Base-by-base conservation (phyloP, 179 eudicot species). In the Camellia oleifera region DNA sequence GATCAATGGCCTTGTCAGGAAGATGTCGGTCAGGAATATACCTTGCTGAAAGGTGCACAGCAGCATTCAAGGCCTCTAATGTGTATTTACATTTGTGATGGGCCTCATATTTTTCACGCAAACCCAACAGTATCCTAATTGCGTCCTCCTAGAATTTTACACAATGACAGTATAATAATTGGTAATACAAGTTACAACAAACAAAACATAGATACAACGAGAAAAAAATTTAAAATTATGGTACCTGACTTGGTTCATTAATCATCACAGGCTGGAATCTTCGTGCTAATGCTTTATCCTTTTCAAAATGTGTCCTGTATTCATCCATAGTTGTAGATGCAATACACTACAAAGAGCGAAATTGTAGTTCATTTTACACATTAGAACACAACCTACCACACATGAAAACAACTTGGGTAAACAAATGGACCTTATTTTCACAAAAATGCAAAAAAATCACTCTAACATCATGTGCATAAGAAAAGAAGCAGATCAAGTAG, bases 1-100 rank as follows among this genome's bases (percentile, higher is more conserved):
- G 92, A 86, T 89, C 92, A 78, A 89, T 89, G 57, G 92, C 92
- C 85, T 89, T 89, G 81, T 89, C 92, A 26, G 92, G 92, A 83
- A 89, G 90, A 81, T 89, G 78, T 63, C 92, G 79, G 74, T 89
- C 92, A 42, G 92, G 85, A 75, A 89, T 89, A 79, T 88, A 89
- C 82, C 89, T 88, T 10, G 87, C 85, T 60, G 92, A 88, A 11
- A 89, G 83, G 45, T 86, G 65, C 57, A 89, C 92, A 54, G 92
- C 92, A 69, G 92, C 90, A 84, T 86, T 86, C 54, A 89, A 65
- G 72, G 92, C 92, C 83, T 89, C 92, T 83, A 88, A 74, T 8
- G 90, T 89, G 82, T 84, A 89, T 79, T 68, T 80, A 82, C 92
- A 89, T 82, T 85, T 89, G 78, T 89, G 90, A 83, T 89, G 84